phyloP scores from a whole-genome alignment of 2,329 filamentous ascomycete genomes.

The Aspergillus ruber region DNA sequence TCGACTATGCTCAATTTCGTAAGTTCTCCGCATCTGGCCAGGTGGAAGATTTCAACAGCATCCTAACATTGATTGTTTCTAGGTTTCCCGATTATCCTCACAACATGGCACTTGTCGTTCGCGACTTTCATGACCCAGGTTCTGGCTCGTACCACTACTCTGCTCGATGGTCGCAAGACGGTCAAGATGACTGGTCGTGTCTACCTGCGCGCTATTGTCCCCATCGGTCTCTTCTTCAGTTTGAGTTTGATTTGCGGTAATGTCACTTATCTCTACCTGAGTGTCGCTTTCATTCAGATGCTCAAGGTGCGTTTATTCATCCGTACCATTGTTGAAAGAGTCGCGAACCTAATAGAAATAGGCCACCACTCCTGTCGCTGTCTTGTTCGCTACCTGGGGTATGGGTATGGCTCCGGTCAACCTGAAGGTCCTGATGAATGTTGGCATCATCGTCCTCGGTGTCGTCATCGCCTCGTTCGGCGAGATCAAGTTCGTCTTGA shows the following conservation, averaged over 20 bases:
- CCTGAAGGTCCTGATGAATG: constrained; percentile 81
- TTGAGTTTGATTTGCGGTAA: constrained; percentile 94
- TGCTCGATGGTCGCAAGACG: constrained; percentile 89
- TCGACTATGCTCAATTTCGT: constrained; percentile 80
- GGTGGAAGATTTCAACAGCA: constrained; percentile 1
- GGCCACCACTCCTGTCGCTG: constrained; percentile 92
- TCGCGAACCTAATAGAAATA: constrained; percentile 4
- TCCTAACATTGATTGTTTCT: constrained; percentile 20
- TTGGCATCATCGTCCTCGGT: constrained; percentile 89
- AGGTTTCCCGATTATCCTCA: constrained; percentile 57
- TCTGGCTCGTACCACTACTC: constrained; percentile 78
- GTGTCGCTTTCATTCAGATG: constrained; percentile 97
- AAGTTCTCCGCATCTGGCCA: constrained; percentile 31
- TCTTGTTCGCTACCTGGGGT: constrained; percentile 81
- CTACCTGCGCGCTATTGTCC: constrained; percentile 87
- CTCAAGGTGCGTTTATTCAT: constrained; percentile 63
- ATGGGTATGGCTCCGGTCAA: constrained; percentile 80
- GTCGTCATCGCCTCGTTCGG: constrained; percentile 91
- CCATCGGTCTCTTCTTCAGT: constrained; percentile 93
- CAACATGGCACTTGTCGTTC: constrained; percentile 92
- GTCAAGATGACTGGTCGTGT: constrained; percentile 96
- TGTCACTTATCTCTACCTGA: constrained; percentile 87
- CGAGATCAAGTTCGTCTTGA: constrained; percentile 77
- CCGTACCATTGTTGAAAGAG: not conserved
- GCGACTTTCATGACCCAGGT: constrained; percentile 92